Evolutionary conservation across 169 alveolate species (phyloP), one percentile per base, ranked within the genome.

Genomic region (Plasmodium knowlesi): DNA sequence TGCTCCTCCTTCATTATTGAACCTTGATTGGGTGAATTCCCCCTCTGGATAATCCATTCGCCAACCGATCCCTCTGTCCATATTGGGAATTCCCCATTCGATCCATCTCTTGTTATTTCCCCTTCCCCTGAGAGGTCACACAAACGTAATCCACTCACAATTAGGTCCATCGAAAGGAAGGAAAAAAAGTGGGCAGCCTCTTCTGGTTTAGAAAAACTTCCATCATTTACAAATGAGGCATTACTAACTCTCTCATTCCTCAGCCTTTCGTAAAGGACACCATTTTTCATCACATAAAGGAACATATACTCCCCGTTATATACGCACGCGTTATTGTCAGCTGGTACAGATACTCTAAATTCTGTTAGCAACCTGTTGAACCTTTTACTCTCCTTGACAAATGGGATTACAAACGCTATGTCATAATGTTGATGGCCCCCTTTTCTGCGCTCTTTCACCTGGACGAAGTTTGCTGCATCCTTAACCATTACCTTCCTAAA

Each of bases 221-320:
- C 67, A 70, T 19, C 43, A 76, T 74, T 30, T 76, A 73, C 74
- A 86, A 74, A 76, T 12, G 14, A 10, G 16, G 39, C 39, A 53
- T 82, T 74, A 10, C 25, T 74, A 41, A 74, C 67, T 9, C 46
- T 54, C 41, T 86, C 80, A 57, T 28, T 74, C 39, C 67, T 86
- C 61, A 86, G 37, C 79, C 71, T 86, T 57, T 86, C 93, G 81
- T 86, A 76, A 34, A 76, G 79, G 80, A 74, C n/a, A 30, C 70
- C 67, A 86, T 86, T 57, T 74, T 70, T 86, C 70, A 86, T 14
- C 37, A 86, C n/a, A 19, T 86, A 70, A 25, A 22, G 41, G 57
- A 86, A 73, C 43, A 86, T 22, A n/a, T 86, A 53, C 39, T 86
- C 80, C 28, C 80, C 54, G 67, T 86, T 86, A 46, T 46, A 86